phyloP scores from a whole-genome alignment of 1,284 basidiomycete species.

The Phylloboletellus chloephorus region DNA sequence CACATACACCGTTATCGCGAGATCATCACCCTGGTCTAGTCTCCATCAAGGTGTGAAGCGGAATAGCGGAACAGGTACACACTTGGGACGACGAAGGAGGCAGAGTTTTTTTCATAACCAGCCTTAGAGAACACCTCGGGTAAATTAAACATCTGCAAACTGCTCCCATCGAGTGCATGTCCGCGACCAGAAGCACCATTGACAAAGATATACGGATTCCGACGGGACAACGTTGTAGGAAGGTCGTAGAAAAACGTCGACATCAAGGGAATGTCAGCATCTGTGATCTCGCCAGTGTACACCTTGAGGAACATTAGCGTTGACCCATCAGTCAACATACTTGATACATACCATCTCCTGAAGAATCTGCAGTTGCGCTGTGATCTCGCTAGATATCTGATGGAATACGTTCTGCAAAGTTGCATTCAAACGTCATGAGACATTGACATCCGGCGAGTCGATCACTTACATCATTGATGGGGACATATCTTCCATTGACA shows the following conservation, averaged over 20 bases:
- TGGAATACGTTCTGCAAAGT: slow-evolving; percentile 57
- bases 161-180: slow-evolving; percentile 9
- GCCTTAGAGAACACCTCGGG: slow-evolving; percentile 23
- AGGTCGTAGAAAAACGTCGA: slow-evolving; percentile 87
- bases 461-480: slow-evolving; percentile 62
- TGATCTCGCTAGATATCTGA: slow-evolving; percentile 59
- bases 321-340: not conserved
- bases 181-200: slow-evolving; percentile 22
- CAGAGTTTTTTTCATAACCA: slow-evolving; percentile 13
- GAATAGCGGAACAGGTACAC: slow-evolving; percentile 6
- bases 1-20: slow-evolving; percentile 57
- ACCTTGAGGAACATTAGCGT: slow-evolving; percentile 41
- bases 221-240: slow-evolving; percentile 59
- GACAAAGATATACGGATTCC: slow-evolving; percentile 70
- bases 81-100: slow-evolving; percentile 27
- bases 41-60: slow-evolving; percentile 6
- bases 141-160: slow-evolving; percentile 24
- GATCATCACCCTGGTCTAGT: slow-evolving; percentile 31
- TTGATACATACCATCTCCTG: slow-evolving; percentile 57
- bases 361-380: slow-evolving; percentile 58
- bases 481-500: slow-evolving; percentile 82
- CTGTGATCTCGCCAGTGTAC: slow-evolving; percentile 57
- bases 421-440: not conserved
- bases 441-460: not conserved
- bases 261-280: slow-evolving; percentile 49